Base-by-base conservation (phyloP, 345 rosid species). In the Microthlaspi erraticum region DNA sequence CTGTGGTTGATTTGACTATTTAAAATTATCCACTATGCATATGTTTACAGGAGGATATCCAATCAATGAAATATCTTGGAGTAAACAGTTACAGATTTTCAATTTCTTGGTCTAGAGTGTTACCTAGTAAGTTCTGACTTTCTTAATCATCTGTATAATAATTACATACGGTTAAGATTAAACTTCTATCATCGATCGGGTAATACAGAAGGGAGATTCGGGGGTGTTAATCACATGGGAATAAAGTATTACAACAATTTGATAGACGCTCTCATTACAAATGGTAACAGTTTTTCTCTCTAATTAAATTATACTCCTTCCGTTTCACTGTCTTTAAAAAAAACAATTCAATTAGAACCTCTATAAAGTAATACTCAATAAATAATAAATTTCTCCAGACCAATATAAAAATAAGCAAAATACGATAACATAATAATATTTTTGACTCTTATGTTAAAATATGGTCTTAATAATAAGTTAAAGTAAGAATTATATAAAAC, bases 101-200 rank as follows among this genome's bases (percentile, higher is more conserved):
- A 11, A 85, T 88, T 58, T 88, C 98, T 38, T 87, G 94, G 98
- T 83, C 96, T 6, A 78, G 96, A 79, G 49, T 90, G 60, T 81
- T 92, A 70, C 91, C 98, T 3, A 78, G 98, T 92, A 72, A 80
- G 89, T 48, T 51, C 16, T 48, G 29, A 16, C 17, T 67, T 38
- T 68, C 20, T 18, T 61, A 55, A 19, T 16, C 48, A 10, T 58
- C n/a, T 1, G 16, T 57, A 2, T 57, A 36, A n/a, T 38, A 38
- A 2, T 20, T 14, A 26, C 8, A 1, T 43, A 39, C 8, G 8
- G 60, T 34, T 37, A 5, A 17, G 23, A 38, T 50, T 39, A 16
- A 44, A 31, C 2, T 62, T 32, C 13, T 17, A 45, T 43, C 31
- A 32, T 49, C 33, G 7, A 16, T 11, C 16, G 18, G n/a, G 4